Base-by-base conservation (phyloP, 257 asterid genomes). In the Voacanga thouarsii region DNA sequence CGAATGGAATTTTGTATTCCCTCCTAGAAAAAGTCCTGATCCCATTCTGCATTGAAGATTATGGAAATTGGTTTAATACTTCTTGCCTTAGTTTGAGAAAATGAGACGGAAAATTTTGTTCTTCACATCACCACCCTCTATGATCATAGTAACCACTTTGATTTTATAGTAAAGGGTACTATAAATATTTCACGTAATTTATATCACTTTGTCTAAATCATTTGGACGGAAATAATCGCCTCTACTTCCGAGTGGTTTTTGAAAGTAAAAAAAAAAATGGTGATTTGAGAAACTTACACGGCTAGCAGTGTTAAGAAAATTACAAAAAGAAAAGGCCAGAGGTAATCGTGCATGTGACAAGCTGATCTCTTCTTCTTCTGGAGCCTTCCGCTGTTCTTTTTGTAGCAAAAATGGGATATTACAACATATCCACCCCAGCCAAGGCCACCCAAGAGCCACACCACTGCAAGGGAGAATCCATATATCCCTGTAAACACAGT, bases 1-100 rank as follows among this genome's bases (percentile, higher is more conserved):
- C 0, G 94, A 86, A 77, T 84, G 90, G 78, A 94, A 88, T 82
- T 86, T 88, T 1, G 87, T 89, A 75, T 82, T 89, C 74, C 92
- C 97, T 78, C 97, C 97, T 10, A 94, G 90, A 70, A 88, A 92
- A 30, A 94, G 78, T 9, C 97, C 96, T 18, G 85, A 56, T 28
- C 84, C 99, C n/a, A 79, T 61, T 86, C 99, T 94, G 89, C 77
- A 81, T 41, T 44, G 15, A 23, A n/a, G 19, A 57, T 23, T 23
- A 39, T 12, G 19, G 53, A 53, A 47, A 67, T 4, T 21, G 15
- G 73, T 68, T 66, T 26, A 66, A 28, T 63, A 30, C 30, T 26
- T 57, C 65, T 57, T n/a, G 9, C 14, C 15, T 47, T 12, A 53
- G 23, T 19, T 0, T 53, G 63, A 23, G 28, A 23, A 56, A 0